Base-by-base conservation (phyloP, 2,329 filamentous ascomycete genomes). In the Nannizziopsis barbatae region DNA sequence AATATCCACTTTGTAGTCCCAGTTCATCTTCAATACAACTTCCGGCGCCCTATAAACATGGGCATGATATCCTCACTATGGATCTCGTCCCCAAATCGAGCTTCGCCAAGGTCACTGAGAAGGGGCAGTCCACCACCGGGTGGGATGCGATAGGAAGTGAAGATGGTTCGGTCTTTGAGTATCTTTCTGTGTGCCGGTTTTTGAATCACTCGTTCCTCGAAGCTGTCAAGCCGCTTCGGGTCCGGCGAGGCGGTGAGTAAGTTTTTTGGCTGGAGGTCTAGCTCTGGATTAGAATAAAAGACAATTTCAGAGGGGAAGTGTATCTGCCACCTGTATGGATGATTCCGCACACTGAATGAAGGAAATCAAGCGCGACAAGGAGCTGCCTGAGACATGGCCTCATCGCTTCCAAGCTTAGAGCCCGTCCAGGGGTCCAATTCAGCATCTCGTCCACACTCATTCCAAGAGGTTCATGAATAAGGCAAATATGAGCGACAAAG, bases 1-100 rank as follows among this genome's bases (percentile, higher is more conserved):
- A 27, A 27, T 27, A 7, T 27, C 22, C 3, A 27, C 22, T 27
- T 27, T 27, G 3, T 3, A 27, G 7, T 27, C 7, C 22, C 22
- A 27, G 3, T 3, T 27, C 22, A 27, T 27, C 7, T 27, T 7
- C 22, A 27, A 7, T 4, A 27, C 7, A 4, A 27, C 22, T 7
- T 27, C 22, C 7, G 22, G 22, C 22, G 22, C 22, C 3, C 22
- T 3, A 27, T 27, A 27, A 57, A 11, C 15, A 53, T 48, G 8
- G 58, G 55, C 54, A 54, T 54, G 32, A 55, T 55, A 40, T 54
- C 49, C 2, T 52, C 53, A 11, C 27, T 3, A n/a, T 14, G 18
- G 2, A 38, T 14, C 14, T 38, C 12, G 22, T 33, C 12, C 5
- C n/a, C 33, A 22, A 48, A 27, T 18, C 45, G 20, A 7, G 49